Percentiles rank a stretch among this genome's conserved stretches.
Evolutionary conservation across 371 early-diverging fungal species (phyloP).

Genomic region (Mortierella sp.): DNA sequence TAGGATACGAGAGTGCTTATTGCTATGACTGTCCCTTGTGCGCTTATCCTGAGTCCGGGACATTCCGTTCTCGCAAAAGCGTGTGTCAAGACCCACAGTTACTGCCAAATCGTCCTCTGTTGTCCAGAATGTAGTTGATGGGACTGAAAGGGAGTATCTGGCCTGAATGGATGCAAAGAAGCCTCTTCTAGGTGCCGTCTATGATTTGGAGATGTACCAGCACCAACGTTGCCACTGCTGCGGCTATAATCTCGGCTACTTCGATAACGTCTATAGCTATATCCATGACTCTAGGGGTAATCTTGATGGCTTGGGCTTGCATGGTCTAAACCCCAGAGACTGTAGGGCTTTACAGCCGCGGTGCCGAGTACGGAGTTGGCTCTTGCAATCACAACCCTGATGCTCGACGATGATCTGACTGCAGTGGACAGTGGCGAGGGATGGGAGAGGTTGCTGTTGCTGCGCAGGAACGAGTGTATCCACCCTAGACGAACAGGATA

Average conservation of each 20-base stretch:
- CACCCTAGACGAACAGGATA: constrained; percentile 10
- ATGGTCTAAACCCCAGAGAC: constrained; percentile 44
- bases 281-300: constrained; percentile 17
- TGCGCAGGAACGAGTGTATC: background rate
- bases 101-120: too few relatives aligned
- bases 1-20: too few relatives aligned
- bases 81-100: too few relatives aligned
- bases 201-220: too few relatives aligned
- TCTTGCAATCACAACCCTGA: constrained; percentile 39
- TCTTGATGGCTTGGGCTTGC: constrained; percentile 7
- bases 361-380: constrained; percentile 47
- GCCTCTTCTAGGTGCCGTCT: constrained; percentile 3
- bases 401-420: constrained; percentile 13
- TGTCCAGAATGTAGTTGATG: too few relatives aligned
- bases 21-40: background rate
- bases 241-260: background rate
- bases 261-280: constrained; percentile 12
- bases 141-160: too few relatives aligned
- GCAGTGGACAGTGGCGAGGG: too few relatives aligned
- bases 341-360: constrained; percentile 37
- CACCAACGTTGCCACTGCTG: too few relatives aligned
- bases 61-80: too few relatives aligned
- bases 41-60: background rate
- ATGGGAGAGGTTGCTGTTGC: too few relatives aligned
- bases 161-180: too few relatives aligned